Evolutionary conservation across 805 yeast genomes (phyloP).

Genomic region (Ogataea minuta): DNA sequence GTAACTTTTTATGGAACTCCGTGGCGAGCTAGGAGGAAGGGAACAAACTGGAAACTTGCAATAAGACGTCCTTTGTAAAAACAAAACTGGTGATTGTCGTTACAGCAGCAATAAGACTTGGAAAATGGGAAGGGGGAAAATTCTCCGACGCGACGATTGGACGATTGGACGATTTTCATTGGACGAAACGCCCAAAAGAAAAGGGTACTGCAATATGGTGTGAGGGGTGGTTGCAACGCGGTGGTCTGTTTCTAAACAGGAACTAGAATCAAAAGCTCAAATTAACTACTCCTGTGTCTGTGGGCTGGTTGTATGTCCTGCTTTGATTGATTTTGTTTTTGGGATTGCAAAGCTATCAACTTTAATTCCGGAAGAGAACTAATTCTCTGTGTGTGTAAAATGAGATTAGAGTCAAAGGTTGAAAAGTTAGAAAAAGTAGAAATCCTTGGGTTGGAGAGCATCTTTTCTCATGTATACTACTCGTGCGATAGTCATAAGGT

Average conservation of each 20-base stretch:
- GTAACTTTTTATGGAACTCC: conserved; percentile 3
- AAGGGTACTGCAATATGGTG: background rate
- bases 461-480: no score
- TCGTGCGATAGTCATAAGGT: no score
- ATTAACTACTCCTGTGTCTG: no score
- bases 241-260: background rate
- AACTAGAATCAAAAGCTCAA: background rate
- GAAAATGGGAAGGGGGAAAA: conserved; percentile 11
- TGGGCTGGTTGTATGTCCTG: background rate
- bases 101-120: conserved; percentile 2
- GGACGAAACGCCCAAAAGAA: conserved; percentile 8
- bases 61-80: background rate
- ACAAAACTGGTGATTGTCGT: conserved; percentile 4
- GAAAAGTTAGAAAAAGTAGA: no score
- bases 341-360: no score
- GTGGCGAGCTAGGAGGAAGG: background rate
- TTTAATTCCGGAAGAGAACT: background rate
- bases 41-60: background rate
- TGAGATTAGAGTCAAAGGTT: no score
- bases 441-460: no score
- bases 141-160: conserved; percentile 16
- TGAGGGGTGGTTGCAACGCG: background rate
- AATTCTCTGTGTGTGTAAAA: no score
- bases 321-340: background rate
- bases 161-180: conserved; percentile 14